Evolutionary conservation across 805 yeast species (phyloP), one percentile per base, ranked within the genome.

Genomic region (Candida yuanshanica): DNA sequence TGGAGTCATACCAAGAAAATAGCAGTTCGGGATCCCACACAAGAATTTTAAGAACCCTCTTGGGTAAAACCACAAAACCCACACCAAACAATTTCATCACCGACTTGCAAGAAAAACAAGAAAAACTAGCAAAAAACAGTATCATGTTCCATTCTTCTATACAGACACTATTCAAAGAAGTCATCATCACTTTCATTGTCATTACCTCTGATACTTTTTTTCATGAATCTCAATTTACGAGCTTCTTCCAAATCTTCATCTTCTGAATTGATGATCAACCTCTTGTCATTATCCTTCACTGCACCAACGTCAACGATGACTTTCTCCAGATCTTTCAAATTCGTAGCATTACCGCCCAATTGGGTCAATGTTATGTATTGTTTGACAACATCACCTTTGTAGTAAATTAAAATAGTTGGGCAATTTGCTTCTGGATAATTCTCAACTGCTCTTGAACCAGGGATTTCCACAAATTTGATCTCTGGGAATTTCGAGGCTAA

Each of bases 401-500:
- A 75, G 62, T 93, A 93, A 1, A 93, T 75, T 38, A 93, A 70
- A 7, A 93, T 66, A 0, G 99, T 93, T 2, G 99, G 99, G 53
- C 95, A 84, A 66, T 87, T 90, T 24, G 74, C 60, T 20, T 86
- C 91, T 2, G 99, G 97, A 60, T 90, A 93, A 56, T 82, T 81
- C 55, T 91, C 98, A 49, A 90, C 83, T 39, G 97, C 95, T 61
- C 96, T 79, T 44, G 77, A 72, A 20, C 86, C 96, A n/a, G 85
- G 82, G 37, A 93, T 93, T 52, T 93, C 96, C 33, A 88, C 91
- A 58, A 93, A 85, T 62, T 93, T 93, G 51, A 91, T 64, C 55
- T 93, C 96, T 18, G 77, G 75, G 59, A 77, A 91, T 53, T 77
- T 82, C 2, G 64, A 56, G 0, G 98, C 93, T 13, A 79, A 58